phyloP scores from a whole-genome alignment of 2,329 filamentous ascomycete species.

The Eutypa lata region DNA sequence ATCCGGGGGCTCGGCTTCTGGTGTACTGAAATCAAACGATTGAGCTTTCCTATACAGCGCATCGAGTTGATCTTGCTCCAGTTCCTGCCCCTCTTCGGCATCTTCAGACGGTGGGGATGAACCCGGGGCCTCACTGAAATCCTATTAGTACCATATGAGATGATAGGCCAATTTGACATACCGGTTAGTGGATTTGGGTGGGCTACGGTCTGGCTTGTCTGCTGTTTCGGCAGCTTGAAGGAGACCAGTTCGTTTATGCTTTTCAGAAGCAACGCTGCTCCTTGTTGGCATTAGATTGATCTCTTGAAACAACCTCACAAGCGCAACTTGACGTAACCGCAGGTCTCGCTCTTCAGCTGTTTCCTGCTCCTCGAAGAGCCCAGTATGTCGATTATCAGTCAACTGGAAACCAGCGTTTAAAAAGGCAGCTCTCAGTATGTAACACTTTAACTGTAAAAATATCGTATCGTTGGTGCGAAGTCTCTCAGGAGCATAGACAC shows the following conservation, averaged over 20 bases:
- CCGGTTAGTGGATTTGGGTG: conserved; percentile 31
- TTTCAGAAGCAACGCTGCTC: conserved; percentile 70
- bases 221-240: conserved; percentile 84
- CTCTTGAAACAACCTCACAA: conserved; percentile 87
- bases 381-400: conserved; percentile 67
- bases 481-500: conserved; percentile 83
- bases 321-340: conserved; percentile 77
- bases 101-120: conserved; percentile 62
- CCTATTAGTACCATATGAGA: neutral
- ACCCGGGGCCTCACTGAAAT: conserved; percentile 26
- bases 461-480: conserved; percentile 89
- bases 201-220: conserved; percentile 68
- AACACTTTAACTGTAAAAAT: conserved; percentile 84
- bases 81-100: conserved; percentile 79
- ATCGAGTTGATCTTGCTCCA: conserved; percentile 94
- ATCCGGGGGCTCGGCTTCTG: conserved; percentile 76
- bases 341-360: conserved; percentile 80
- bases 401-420: conserved; percentile 59
- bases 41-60: conserved; percentile 93
- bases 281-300: conserved; percentile 77
- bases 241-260: conserved; percentile 78
- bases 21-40: conserved; percentile 91
- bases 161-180: conserved; percentile 2
- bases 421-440: conserved; percentile 72
- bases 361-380: conserved; percentile 81